phyloP scores from a whole-genome alignment of 768 basidiomycete species.

The Trametes coccinea region DNA sequence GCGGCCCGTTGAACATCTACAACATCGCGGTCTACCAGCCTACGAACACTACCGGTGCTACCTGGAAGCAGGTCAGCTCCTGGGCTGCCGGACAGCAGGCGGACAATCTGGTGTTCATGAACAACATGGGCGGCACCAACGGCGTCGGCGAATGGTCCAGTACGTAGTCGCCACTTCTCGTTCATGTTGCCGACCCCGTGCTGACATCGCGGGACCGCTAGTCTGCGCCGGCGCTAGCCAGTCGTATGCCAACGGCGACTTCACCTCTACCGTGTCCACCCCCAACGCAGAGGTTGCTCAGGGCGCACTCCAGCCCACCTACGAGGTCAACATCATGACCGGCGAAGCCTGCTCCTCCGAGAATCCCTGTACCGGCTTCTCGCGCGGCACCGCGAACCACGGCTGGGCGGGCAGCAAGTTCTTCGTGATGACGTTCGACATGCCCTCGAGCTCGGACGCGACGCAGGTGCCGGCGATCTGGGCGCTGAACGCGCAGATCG shows the following conservation, averaged over 20 bases:
- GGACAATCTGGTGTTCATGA: slow-evolving; percentile 34
- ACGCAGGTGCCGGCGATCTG: slow-evolving; percentile 30
- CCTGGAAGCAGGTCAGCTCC: slow-evolving; percentile 31
- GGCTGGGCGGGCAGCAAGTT: slow-evolving; percentile 33
- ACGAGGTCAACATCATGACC: slow-evolving; percentile 32
- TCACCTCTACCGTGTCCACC: slow-evolving; percentile 24
- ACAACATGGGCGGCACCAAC: slow-evolving; percentile 30
- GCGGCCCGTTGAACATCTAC: slow-evolving; percentile 29
- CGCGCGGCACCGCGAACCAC: slow-evolving; percentile 32
- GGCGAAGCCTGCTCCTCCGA: slow-evolving; percentile 19
- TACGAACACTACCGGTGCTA: slow-evolving; percentile 24
- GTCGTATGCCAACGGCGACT: slow-evolving; percentile 31
- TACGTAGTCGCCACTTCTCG: slow-evolving; percentile 13
- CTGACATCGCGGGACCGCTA: slow-evolving; percentile 3
- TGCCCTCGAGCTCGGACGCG: slow-evolving; percentile 27
- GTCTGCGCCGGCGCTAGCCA: slow-evolving; percentile 33
- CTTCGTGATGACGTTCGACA: slow-evolving; percentile 31
- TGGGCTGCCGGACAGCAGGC: slow-evolving; percentile 23
- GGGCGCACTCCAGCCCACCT: slow-evolving; percentile 14
- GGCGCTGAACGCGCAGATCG: slow-evolving; percentile 33
- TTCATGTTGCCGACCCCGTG: neutral
- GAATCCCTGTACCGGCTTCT: slow-evolving; percentile 30
- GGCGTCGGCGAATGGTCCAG: slow-evolving; percentile 31
- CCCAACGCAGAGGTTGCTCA: slow-evolving; percentile 25
- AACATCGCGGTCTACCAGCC: slow-evolving; percentile 35